Conservation (phyloP, 495 filamentous ascomycete species). For the Trichoderma gamsii region DNA sequence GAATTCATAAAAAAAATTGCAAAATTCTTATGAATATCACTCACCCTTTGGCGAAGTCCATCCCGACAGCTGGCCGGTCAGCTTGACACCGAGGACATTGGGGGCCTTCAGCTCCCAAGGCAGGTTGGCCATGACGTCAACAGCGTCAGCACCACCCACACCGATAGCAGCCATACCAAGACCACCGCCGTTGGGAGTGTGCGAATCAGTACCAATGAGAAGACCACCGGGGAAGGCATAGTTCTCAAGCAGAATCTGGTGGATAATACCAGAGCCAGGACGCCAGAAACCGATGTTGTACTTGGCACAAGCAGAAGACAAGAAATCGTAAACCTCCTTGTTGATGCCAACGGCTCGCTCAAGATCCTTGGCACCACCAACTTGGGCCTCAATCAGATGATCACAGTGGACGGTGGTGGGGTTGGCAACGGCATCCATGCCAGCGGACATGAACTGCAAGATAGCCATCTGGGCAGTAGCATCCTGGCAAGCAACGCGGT, state of each 20-base stretch:
- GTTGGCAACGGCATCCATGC: conserved; percentile 89
- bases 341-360: conserved; percentile 87
- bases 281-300: conserved; percentile 99
- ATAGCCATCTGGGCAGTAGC: conserved; percentile 99
- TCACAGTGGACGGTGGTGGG: conserved; percentile 98
- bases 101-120: conserved; percentile 99
- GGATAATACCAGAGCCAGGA: conserved; percentile 98
- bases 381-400: conserved; percentile 97
- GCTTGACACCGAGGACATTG: conserved; percentile 91
- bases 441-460: conserved; percentile 98
- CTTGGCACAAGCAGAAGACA: conserved; percentile 90
- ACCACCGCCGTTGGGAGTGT: conserved; percentile 97
- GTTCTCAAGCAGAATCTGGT: conserved; percentile 98
- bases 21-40: conserved; percentile 12
- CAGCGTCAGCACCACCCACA: conserved; percentile 97
- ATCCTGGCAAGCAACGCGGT: conserved; percentile 99
- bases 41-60: conserved; percentile 88
- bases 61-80: conserved; percentile 83
- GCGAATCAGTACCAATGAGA: conserved; percentile 97
- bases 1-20: not conserved
- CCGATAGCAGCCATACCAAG: conserved; percentile 93
- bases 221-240: conserved; percentile 98
- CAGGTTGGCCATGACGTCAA: conserved; percentile 97
- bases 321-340: conserved; percentile 99
- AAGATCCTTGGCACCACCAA: conserved; percentile 92